Evolutionary conservation across 2,329 filamentous ascomycete species (phyloP).

Genomic region (Falciphora oryzae): DNA sequence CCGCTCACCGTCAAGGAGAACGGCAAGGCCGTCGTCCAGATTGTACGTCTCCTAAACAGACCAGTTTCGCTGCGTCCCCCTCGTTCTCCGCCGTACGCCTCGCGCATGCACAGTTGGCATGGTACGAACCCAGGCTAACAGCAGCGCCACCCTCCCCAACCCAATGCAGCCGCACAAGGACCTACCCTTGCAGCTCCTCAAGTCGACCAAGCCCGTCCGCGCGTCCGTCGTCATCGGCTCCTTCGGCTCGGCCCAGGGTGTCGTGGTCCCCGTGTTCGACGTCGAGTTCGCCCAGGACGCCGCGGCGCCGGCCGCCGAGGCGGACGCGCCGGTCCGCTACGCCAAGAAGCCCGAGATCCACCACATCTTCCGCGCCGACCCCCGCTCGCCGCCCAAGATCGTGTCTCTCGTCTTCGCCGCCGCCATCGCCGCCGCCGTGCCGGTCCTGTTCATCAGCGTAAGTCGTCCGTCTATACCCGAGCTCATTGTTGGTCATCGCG

Average conservation of each 20-base stretch:
- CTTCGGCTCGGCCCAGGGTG: conserved; percentile 68
- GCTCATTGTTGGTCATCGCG: neutral
- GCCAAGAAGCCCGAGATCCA: conserved; percentile 78
- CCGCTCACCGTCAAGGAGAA: conserved; percentile 78
- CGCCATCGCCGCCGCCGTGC: conserved; percentile 67
- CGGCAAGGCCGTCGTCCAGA: conserved; percentile 77
- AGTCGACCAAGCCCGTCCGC: conserved; percentile 59
- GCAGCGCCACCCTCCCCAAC: conserved; percentile 2
- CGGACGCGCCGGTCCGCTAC: conserved; percentile 72
- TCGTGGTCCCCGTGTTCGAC: conserved; percentile 67
- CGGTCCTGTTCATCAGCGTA: conserved; percentile 66
- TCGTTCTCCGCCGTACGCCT: no score
- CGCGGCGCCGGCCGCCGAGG: conserved; percentile 46
- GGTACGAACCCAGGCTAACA: neutral
- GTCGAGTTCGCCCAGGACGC: conserved; percentile 61
- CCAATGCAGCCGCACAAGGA: conserved; percentile 72
- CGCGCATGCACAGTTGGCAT: neutral
- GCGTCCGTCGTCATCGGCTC: conserved; percentile 83
- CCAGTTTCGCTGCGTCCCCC: neutral
- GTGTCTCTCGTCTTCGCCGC: conserved; percentile 73
- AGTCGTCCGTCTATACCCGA: conserved; percentile 23
- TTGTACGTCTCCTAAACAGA: conserved; percentile 53
- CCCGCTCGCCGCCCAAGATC: conserved; percentile 72
- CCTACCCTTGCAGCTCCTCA: conserved; percentile 75
- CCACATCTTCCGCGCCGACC: conserved; percentile 80